A percentile compares a stretch with the other conserved stretches of the same genome.
These are phyloP conservation scores for Dictyostelium intermedium DNA, from an alignment of 78 protist genomes.

Conservation along the genomic window DNA sequence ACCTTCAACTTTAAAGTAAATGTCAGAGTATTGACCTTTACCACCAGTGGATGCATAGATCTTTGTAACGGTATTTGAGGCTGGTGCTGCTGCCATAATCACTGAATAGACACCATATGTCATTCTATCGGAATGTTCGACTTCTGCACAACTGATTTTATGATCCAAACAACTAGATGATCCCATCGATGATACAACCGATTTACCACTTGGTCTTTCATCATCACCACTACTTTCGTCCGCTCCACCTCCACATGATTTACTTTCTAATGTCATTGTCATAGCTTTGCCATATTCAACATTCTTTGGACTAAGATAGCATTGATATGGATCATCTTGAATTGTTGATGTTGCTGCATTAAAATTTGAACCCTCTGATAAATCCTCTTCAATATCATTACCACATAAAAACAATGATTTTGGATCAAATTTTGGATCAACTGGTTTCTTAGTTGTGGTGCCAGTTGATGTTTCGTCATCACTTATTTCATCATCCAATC, in stretches of 20 bases:
- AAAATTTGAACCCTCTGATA: neutral
- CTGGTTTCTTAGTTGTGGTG: neutral
- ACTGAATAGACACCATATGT: neutral
- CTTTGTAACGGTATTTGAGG: neutral
- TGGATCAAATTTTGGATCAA: neutral
- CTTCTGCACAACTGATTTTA: neutral
- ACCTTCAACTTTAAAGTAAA: conserved; percentile 12
- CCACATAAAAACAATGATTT: neutral
- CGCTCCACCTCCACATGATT: neutral
- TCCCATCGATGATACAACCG: neutral
- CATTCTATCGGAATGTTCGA: neutral
- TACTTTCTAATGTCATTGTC: neutral
- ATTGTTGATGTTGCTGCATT: neutral
- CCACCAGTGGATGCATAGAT: neutral
- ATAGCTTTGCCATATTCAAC: neutral
- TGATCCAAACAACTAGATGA: neutral
- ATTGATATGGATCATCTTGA: neutral
- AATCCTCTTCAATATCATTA: neutral
- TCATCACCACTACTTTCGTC: neutral
- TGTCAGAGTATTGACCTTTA: conserved; percentile 3
- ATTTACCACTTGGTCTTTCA: neutral
- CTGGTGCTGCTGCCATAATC: neutral
- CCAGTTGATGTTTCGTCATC: neutral
- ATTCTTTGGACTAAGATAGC: neutral
- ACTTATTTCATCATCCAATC: too few relatives aligned